Evolutionary conservation across 352 stramenopile species (phyloP), one percentile per base, ranked within the genome.

Genomic region (Pythium rhizo-oryzae): DNA sequence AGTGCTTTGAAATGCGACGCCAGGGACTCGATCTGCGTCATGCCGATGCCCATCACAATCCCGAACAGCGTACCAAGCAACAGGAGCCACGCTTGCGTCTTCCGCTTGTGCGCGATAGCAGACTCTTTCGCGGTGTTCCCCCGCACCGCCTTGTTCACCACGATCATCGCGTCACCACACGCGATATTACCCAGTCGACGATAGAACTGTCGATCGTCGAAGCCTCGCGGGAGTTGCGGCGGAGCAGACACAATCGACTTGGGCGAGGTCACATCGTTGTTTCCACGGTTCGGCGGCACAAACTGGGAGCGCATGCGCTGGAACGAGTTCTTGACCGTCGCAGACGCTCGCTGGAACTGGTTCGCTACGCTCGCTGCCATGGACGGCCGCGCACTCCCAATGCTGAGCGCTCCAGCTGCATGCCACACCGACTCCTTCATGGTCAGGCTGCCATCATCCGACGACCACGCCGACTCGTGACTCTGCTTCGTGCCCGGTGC

Each of bases 161-260:
- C 69, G n/a, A 72, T 66, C n/a, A 67, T 65, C 5, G 59, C 62
- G 37, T 74, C 61, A 3, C 58, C 67, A 24, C 72, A 72, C 21
- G 70, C 52, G 13, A 79, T 76, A 15, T 76, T 74, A 8, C 71
- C 75, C n/a, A 79, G 71, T 13, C 62, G 61, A 13, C 59, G 35
- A 59, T 87, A 89, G 46, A 87, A 89, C 4, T 69, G 62, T 12
- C 74, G 70, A 19, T 89, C 72, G 39, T 89, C 79, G 53, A 77
- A 87, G 5, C 65, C 71, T 2, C 75, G 71, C 3, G 81, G 70
- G 5, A 87, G 53, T 18, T 57, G 47, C 24, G 75, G 69, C 12
- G 81, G 81, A 25, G 77, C 72, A 18, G 75, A 72, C 18, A 73
- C 81, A 8, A 76, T 64, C 8, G 78, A 89, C 47, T 79, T 70